Evolutionary conservation across 169 alveolate species (phyloP), one percentile per base, ranked within the genome.

Genomic region (Besnoitia besnoiti): DNA sequence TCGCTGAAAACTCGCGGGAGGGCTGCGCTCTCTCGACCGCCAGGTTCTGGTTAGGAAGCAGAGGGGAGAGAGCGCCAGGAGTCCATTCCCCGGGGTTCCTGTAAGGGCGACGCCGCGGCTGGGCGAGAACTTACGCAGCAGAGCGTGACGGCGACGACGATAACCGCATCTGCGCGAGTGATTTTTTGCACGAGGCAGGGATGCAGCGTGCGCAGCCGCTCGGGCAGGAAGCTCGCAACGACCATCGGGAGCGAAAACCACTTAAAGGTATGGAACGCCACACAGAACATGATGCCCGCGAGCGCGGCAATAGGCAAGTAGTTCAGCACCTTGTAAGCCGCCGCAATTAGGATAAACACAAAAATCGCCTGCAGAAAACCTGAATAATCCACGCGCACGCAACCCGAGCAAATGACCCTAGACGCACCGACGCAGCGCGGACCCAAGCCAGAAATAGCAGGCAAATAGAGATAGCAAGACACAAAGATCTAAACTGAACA

Each of bases 231-330:
- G n/a, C 97, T 94, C 59, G 94, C 94, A 44, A 96, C 88, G 82
- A 96, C 95, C 94, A 96, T 96, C 27, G 97, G 97, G 27, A 96
- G 85, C 33, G 97, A 95, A 92, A 96, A 96, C 98, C 98, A 96
- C 91, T 96, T 96, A 95, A 96, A 96, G 61, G 97, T 96, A 93
- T 96, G 98, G 85, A 85, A 84, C 51, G 95, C 95, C 39, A 96
- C 98, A 85, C 96, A 90, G 62, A 96, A 91, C 98, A 96, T 96
- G 80, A 96, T 95, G 16, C 98, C 98, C 61, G 97, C 95, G 35
- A 96, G 94, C 51, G 96, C 80, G 33, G 98, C 96, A 44, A 96
- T 93, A n/a, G 97, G 98, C n/a, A 96, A 95, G 79, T 94, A 96
- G 92, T 95, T 96, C 47, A 96, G 94, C 77, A 96, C 67, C 33